Conservation (phyloP, 495 filamentous ascomycete genomes). For the Aspergillus coremiiformis region DNA sequence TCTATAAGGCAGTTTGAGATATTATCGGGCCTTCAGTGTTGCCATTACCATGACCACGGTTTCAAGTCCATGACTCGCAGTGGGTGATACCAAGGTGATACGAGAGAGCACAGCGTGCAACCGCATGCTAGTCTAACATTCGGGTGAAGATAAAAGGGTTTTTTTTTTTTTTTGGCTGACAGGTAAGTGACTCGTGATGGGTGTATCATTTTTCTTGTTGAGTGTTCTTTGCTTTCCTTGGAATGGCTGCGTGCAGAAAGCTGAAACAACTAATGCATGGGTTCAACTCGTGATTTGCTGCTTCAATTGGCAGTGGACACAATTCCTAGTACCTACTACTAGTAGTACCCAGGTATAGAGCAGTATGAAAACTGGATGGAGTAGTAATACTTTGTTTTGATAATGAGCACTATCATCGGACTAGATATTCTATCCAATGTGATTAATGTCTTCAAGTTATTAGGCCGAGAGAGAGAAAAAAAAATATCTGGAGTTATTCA, state of each 20-base stretch:
- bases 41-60: not conserved
- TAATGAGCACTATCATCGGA: not conserved
- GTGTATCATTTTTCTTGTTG: not conserved
- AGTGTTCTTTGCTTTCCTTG: not conserved
- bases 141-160: not conserved
- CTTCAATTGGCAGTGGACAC: not conserved
- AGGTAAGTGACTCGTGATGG: not conserved
- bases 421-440: not conserved
- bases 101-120: not conserved
- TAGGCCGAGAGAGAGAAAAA: not conserved
- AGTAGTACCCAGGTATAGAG: too few species aligned
- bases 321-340: too few species aligned
- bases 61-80: not conserved
- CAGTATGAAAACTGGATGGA: not conserved
- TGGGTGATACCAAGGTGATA: not conserved
- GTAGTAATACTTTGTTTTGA: not conserved
- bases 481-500: not conserved
- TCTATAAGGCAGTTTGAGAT: not conserved
- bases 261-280: constrained; percentile 12
- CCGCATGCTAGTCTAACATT: not conserved
- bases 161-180: too few species aligned
- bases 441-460: not conserved
- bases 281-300: not conserved
- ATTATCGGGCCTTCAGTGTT: not conserved
- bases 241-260: constrained; percentile 14